Base-by-base conservation (phyloP, 805 yeast species). In the Saturnispora zaruensis region DNA sequence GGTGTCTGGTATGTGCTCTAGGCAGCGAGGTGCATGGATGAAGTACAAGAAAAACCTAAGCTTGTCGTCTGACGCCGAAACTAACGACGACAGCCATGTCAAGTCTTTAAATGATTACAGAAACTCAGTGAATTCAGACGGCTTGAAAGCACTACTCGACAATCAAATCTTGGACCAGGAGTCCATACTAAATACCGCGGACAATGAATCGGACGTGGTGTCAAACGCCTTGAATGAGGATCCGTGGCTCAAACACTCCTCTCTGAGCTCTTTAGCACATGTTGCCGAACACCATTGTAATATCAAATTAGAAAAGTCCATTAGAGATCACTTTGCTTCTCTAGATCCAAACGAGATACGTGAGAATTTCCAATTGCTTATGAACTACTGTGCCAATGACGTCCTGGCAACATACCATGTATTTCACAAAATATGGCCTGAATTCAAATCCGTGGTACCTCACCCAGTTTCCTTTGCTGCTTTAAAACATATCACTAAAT, bases 401-500 rank as follows among this genome's bases (percentile, higher is more conserved):
- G 96, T 89, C 0, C 68, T 69, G 6, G 82, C 83, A 1, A 93
- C 99, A 0, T 83, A 75, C 58, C 68, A 69, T 52, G 87, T 91
- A 2, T 82, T 82, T 55, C 70, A 74, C 51, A 78, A 78, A 51
- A 77, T 89, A 0, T 78, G 81, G 30, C 96, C 96, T 1, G 67
- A 70, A 33, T 93, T 87, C 59, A 64, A 76, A 25, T 59, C 70
- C 30, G 75, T 79, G 46, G 80, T 90, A 41, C 96, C 99, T 0
- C 99, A 93, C 65, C 97, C 99, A 0, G 95, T 91, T 2, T 86
- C 95, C 14, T 84, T 90, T 68, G 90, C 93, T 0, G 96, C 96
- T 2, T 68, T 93, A 42, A 73, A 84, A 55, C 82, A 79, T 50
- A 70, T 93, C 59, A 81, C 89, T 8, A 74, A 83, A 20, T 77